Base-by-base conservation (phyloP, 2,329 filamentous ascomycete species). In the Penicillium sp. region DNA sequence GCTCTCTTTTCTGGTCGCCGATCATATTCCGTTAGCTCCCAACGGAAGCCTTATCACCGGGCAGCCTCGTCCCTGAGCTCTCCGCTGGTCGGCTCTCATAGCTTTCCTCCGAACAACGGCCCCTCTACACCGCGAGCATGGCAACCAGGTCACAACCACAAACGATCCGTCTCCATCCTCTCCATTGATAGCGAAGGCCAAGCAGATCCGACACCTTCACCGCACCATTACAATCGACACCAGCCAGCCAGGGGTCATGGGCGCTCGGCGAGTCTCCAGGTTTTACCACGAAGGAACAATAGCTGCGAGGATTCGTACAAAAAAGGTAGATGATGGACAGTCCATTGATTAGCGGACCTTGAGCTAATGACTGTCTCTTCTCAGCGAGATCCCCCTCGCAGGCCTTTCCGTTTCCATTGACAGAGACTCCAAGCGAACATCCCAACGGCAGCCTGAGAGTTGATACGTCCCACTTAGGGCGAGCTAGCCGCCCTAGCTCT, bases 201-300 rank as follows among this genome's bases (percentile, higher is more conserved):
- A 59, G 59, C 60, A 50, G 64, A 71, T 52, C 67, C 72, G 50
- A 60, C 67, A 2, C 67, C 66, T 37, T 70, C 65, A n/a, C 60
- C 61, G 52, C 68, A 65, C 18, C 68, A 60, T 38, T 69, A 68
- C 53, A 72, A 76, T 62, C 73, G 80, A 21, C 75, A 80, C 49
- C 80, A 84, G 50, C 81, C 84, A 21, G 69, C 67, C 18, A 84
- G 85, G 63, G 83, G 86, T 5, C 91, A 96, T 77, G 85, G 81
- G 46, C 82, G 91, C 50, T 91, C 91, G 37, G 85, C 90, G 25
- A 96, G 91, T 76, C 75, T 96, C 56, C 91, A 96, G 70, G 87
- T 93, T 61, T 70, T 84, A 59, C 78, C 85, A 45, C 79, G 79
- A 58, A 73, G 73, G 57, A 68, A 72, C 54, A 73, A 74, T 52